phyloP scores from a whole-genome alignment of 1,284 basidiomycete species.

The Fomitopsis betulina region DNA sequence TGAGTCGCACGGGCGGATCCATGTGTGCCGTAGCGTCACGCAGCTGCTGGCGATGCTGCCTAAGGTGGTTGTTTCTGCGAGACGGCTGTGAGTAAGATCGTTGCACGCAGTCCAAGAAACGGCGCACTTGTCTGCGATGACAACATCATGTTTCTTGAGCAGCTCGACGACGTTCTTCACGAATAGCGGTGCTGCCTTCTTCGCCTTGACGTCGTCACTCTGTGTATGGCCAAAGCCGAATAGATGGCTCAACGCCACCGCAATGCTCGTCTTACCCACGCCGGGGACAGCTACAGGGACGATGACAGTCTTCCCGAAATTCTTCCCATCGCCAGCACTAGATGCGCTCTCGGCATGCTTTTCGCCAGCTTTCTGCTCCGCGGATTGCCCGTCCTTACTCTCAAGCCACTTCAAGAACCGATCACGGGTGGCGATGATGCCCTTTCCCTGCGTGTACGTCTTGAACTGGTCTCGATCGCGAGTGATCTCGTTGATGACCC shows the following conservation, averaged over 20 bases:
- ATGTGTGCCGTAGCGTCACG: constrained; percentile 45
- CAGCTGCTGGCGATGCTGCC: constrained; percentile 70
- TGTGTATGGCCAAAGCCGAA: constrained; percentile 89
- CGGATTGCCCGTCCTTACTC: constrained; percentile 39
- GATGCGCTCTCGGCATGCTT: constrained; percentile 22
- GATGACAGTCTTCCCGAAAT: constrained; percentile 79
- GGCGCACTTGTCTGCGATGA: constrained; percentile 84
- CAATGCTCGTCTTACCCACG: constrained; percentile 88
- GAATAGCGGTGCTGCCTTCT: constrained; percentile 78
- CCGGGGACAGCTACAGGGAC: constrained; percentile 91
- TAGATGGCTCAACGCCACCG: constrained; percentile 73
- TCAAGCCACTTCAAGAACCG: constrained; percentile 72
- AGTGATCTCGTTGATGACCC: constrained; percentile 71
- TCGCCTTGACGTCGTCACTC: constrained; percentile 84
- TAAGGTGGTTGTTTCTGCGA: constrained; percentile 82
- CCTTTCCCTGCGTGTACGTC: constrained; percentile 67
- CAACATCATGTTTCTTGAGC: constrained; percentile 65
- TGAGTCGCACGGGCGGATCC: constrained; percentile 55
- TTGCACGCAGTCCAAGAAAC: neutral
- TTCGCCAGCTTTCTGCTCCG: constrained; percentile 23
- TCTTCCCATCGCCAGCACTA: constrained; percentile 33
- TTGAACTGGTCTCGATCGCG: constrained; percentile 60
- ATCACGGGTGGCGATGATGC: constrained; percentile 83
- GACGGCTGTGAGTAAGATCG: neutral
- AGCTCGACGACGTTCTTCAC: constrained; percentile 69